Evolutionary conservation across 129 eudicot genomes (phyloP).

Genomic region (Kitagawia praeruptora): DNA sequence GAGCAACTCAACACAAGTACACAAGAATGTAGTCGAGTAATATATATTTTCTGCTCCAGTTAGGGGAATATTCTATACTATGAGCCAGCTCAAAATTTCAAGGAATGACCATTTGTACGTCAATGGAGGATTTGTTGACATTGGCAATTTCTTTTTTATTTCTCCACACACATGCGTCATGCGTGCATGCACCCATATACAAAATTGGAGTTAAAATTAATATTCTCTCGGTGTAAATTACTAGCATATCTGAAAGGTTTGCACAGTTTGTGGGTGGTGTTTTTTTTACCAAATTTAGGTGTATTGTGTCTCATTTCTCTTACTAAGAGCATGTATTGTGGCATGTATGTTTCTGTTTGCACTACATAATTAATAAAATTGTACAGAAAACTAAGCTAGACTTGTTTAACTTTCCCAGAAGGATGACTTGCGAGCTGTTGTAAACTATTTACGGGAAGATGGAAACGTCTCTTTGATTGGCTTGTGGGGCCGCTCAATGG

Average conservation of each 20-base stretch:
- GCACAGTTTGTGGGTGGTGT: neutral
- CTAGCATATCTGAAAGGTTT: neutral
- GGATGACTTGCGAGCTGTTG: conserved; percentile 87
- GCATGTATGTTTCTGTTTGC: neutral
- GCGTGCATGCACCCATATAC: neutral
- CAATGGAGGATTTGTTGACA: neutral
- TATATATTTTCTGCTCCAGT: neutral
- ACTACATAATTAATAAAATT: neutral
- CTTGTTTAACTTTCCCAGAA: conserved; percentile 47
- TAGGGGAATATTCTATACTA: neutral
- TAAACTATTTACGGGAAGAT: conserved; percentile 70
- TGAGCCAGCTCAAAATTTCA: neutral
- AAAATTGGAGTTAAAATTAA: neutral
- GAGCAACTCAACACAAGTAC: neutral
- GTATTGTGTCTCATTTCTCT: neutral
- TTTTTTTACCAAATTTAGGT: neutral
- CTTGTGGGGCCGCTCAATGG: conserved; percentile 99
- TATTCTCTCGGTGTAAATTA: neutral
- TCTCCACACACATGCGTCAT: neutral
- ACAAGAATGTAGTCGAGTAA: neutral
- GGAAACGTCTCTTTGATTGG: conserved; percentile 87
- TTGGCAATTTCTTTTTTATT: neutral
- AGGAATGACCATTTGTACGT: neutral
- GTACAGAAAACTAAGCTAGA: neutral
- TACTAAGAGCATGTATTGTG: neutral